Evolutionary conservation across 2,329 filamentous ascomycete species (phyloP).

Genomic region (Pseudocercospora macadamiae): DNA sequence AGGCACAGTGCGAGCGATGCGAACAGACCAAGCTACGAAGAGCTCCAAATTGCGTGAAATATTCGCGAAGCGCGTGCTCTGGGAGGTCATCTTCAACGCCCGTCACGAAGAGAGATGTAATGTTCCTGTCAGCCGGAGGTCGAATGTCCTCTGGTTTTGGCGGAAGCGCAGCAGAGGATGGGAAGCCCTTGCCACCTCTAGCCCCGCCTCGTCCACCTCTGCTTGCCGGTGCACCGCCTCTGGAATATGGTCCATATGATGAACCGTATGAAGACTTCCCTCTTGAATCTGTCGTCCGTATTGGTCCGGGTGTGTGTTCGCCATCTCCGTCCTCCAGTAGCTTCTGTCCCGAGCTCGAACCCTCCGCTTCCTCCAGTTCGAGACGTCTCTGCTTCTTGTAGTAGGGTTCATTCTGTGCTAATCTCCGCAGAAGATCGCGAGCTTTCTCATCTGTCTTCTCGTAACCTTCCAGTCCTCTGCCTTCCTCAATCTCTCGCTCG

Average conservation of each 20-base stretch:
- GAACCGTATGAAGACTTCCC: slow-evolving; percentile 38
- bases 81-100: slow-evolving; percentile 95
- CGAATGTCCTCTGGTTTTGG: slow-evolving; percentile 82
- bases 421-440: slow-evolving; percentile 76
- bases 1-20: slow-evolving; percentile 95
- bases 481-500: slow-evolving; percentile 92
- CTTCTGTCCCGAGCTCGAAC: slow-evolving; percentile 45
- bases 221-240: slow-evolving; percentile 21
- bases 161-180: slow-evolving; percentile 72
- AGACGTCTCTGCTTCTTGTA: slow-evolving; percentile 84
- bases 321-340: slow-evolving; percentile 45
- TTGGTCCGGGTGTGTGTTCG: slow-evolving; percentile 64
- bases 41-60: slow-evolving; percentile 86
- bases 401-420: slow-evolving; percentile 93
- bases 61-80: slow-evolving; percentile 85
- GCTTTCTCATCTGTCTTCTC: slow-evolving; percentile 98
- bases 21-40: slow-evolving; percentile 93
- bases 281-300: slow-evolving; percentile 69
- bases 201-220: slow-evolving; percentile 45
- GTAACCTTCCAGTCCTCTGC: slow-evolving; percentile 83
- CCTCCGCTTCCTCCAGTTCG: slow-evolving; percentile 44
- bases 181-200: slow-evolving; percentile 62
- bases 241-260: slow-evolving; percentile 27
- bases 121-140: slow-evolving; percentile 79
- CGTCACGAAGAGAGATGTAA: slow-evolving; percentile 92